These are phyloP conservation scores for Plasmodium blacklocki DNA, from an alignment of 169 alveolate genomes.

Conservation along the genomic window DNA sequence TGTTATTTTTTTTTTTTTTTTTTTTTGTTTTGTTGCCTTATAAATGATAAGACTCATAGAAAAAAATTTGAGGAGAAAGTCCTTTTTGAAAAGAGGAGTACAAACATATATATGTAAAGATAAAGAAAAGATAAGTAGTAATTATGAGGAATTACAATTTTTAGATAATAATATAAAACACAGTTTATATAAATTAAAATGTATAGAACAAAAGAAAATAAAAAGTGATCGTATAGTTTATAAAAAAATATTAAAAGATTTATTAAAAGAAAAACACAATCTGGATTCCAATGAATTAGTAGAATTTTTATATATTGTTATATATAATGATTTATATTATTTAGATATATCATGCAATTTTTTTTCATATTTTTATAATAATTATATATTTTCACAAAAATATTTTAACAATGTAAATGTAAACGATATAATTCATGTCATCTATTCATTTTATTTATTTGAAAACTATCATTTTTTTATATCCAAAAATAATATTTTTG, in stretches of 20 bases:
- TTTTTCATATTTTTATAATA: slow-evolving; percentile 61
- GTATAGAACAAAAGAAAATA: slow-evolving; percentile 74
- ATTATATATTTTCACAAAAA: slow-evolving; percentile 31
- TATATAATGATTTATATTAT: slow-evolving; percentile 73
- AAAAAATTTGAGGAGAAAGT: neutral
- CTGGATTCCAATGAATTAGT: slow-evolving; percentile 57
- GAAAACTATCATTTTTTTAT: slow-evolving; percentile 44
- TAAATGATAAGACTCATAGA: neutral
- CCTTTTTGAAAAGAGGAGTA: slow-evolving; percentile 9
- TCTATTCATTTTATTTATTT: slow-evolving; percentile 46
- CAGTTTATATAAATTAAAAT: slow-evolving; percentile 62
- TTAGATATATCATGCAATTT: slow-evolving; percentile 56
- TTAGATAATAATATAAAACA: slow-evolving; percentile 58
- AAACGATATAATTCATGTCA: slow-evolving; percentile 59
- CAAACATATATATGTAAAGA: slow-evolving; percentile 29
- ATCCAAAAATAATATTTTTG: neutral
- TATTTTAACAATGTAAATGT: slow-evolving; percentile 62
- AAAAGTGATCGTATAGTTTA: slow-evolving; percentile 70
- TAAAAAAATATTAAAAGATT: slow-evolving; percentile 70
- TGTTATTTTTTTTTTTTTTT: no score
- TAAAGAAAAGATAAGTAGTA: slow-evolving; percentile 2
- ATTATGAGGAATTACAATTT: slow-evolving; percentile 34
- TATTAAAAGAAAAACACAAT: slow-evolving; percentile 54
- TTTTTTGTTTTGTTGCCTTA: neutral
- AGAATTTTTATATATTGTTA: slow-evolving; percentile 46